Evolutionary conservation across 345 rosid species (phyloP).

Genomic region (Kernera saxatilis): DNA sequence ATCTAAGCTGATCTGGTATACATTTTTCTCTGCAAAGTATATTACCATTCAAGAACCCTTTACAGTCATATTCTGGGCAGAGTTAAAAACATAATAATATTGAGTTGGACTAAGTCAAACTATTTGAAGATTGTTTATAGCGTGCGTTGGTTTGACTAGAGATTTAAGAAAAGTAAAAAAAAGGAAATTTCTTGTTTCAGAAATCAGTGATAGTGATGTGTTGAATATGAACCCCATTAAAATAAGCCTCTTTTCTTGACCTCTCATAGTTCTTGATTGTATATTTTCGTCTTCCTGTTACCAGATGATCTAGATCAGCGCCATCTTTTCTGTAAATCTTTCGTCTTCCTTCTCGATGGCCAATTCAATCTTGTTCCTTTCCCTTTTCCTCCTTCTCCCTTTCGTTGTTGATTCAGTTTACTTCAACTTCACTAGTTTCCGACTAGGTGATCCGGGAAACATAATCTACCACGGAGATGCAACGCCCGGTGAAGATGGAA

Average conservation of each 20-base stretch:
- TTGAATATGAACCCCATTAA: neutral
- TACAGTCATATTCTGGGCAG: neutral
- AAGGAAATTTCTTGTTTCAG: neutral
- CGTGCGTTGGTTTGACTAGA: conserved; percentile 4
- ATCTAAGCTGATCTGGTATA: neutral
- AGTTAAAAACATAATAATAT: neutral
- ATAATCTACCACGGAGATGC: conserved; percentile 17
- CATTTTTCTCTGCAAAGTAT: neutral
- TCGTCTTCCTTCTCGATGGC: neutral
- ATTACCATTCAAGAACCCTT: neutral
- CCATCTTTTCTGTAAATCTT: neutral
- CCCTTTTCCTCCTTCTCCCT: neutral
- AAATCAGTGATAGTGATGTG: neutral
- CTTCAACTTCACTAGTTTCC: conserved; percentile 11
- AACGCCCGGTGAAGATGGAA: neutral
- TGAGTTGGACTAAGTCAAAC: neutral
- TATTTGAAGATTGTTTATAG: neutral
- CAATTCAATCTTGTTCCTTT: conserved; percentile 1
- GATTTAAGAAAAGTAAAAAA: neutral
- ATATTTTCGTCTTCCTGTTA: neutral
- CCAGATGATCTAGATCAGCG: neutral
- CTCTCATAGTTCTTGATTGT: neutral
- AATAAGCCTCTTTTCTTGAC: conserved; percentile 7
- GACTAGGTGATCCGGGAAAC: neutral
- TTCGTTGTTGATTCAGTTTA: conserved; percentile 13